Evolutionary conservation across 495 filamentous ascomycete genomes (phyloP).

Genomic region (Staphylotrichum longicolle): DNA sequence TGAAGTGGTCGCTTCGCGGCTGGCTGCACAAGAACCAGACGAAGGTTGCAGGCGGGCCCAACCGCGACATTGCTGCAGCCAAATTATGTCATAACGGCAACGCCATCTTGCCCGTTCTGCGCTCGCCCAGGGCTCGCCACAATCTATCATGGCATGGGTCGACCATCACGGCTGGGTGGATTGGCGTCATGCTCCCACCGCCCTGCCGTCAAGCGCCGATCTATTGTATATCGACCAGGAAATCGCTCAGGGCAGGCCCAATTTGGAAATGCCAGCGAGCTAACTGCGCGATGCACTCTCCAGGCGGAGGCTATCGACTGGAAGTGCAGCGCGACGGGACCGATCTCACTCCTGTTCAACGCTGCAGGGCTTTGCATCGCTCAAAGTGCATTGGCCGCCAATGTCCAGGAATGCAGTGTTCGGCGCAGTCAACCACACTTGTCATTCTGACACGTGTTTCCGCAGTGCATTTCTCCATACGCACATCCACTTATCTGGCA

Average conservation of each 20-base stretch:
- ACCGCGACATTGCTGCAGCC: slow-evolving; percentile 6
- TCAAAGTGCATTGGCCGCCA: slow-evolving; percentile 14
- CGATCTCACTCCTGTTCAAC: background rate
- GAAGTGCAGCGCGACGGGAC: no score
- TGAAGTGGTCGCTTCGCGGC: background rate
- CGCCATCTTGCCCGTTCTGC: background rate
- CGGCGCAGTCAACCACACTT: slow-evolving; percentile 13
- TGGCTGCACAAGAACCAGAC: background rate
- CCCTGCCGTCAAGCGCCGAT: background rate
- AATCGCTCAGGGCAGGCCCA: background rate
- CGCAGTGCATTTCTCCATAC: slow-evolving; percentile 10
- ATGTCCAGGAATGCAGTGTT: slow-evolving; percentile 6
- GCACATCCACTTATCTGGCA: background rate
- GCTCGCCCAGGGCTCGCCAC: background rate
- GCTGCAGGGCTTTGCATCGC: background rate
- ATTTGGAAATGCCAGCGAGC: background rate
- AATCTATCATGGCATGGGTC: background rate
- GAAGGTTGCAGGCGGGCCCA: background rate
- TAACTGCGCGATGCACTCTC: background rate
- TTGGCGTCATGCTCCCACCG: background rate
- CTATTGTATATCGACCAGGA: background rate
- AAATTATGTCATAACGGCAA: slow-evolving; percentile 19
- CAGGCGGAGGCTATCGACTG: background rate
- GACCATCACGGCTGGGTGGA: background rate
- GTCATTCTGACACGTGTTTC: slow-evolving; percentile 36